A percentile compares a stretch with the other conserved stretches of the same genome.
These are phyloP conservation scores for Starmerella stigmatis DNA, from an alignment of 805 yeast genomes.

Conservation along the genomic window DNA sequence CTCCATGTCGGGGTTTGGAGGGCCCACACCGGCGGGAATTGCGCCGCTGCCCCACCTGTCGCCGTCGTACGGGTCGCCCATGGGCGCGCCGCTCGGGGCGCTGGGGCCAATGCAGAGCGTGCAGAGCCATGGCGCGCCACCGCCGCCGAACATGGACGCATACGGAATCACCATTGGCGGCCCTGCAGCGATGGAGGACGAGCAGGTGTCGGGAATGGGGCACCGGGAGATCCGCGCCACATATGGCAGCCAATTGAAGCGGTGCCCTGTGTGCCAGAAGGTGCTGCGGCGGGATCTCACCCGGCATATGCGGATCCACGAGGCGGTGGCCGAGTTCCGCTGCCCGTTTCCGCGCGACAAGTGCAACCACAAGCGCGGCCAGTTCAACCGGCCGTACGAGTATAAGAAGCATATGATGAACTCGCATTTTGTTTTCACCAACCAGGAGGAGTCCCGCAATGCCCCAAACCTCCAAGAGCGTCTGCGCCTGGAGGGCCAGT, in stretches of 20 bases:
- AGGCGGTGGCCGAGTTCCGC: slow-evolving; percentile 43
- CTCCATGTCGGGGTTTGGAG: slow-evolving; percentile 1
- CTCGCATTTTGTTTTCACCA: slow-evolving; percentile 48
- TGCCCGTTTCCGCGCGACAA: slow-evolving; percentile 48
- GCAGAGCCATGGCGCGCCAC: slow-evolving; percentile 3
- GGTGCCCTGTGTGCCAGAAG: slow-evolving; percentile 45
- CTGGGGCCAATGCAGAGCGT: slow-evolving; percentile 6
- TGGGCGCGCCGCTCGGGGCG: not conserved
- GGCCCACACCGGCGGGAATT: not conserved
- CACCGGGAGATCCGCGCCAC: not conserved
- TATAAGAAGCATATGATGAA: slow-evolving; percentile 55
- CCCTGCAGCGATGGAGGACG: not conserved
- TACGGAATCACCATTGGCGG: not conserved
- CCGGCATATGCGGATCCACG: slow-evolving; percentile 54
- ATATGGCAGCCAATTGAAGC: slow-evolving; percentile 2
- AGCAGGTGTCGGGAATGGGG: not conserved
- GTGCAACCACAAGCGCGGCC: slow-evolving; percentile 51
- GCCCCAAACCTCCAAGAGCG: slow-evolving; percentile 46
- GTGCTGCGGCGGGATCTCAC: slow-evolving; percentile 50
- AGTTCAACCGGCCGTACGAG: slow-evolving; percentile 58
- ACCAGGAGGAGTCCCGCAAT: slow-evolving; percentile 34
- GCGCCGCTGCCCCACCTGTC: not conserved
- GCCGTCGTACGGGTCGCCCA: slow-evolving; percentile 1
- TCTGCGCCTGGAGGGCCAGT: slow-evolving; percentile 41
- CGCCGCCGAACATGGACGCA: not conserved